Evolutionary conservation across 768 basidiomycete genomes (phyloP).

Genomic region (Lactarius hengduanensis): DNA sequence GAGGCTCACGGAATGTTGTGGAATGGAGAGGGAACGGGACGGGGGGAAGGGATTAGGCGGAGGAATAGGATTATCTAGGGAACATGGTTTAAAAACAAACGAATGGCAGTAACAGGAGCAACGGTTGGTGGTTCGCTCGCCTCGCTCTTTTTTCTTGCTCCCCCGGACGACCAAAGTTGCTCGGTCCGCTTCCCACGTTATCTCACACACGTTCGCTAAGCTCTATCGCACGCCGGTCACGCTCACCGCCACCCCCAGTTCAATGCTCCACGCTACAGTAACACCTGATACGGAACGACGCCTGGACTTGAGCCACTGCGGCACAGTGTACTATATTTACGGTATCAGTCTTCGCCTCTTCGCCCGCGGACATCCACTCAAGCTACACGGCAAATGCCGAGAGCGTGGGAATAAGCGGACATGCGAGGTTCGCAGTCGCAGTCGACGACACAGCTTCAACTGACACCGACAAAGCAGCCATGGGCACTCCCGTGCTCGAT

Average conservation of each 20-base stretch:
- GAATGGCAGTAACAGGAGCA: not conserved
- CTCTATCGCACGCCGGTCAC: no score
- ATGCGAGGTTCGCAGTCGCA: not conserved
- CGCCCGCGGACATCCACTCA: not conserved
- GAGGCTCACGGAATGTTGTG: not conserved
- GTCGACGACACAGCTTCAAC: not conserved
- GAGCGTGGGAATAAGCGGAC: not conserved
- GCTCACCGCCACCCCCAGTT: no score
- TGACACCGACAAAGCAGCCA: slow-evolving; percentile 25
- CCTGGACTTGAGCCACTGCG: not conserved
- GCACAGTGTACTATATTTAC: not conserved
- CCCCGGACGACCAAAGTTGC: no score
- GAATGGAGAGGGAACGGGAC: not conserved
- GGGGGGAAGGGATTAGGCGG: not conserved
- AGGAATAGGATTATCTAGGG: not conserved
- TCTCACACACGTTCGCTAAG: no score
- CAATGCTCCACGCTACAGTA: not conserved
- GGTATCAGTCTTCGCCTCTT: not conserved
- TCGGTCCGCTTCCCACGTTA: no score
- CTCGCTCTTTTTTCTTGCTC: no score
- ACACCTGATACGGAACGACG: not conserved
- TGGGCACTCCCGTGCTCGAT: slow-evolving; percentile 43
- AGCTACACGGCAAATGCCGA: not conserved
- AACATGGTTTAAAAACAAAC: not conserved
- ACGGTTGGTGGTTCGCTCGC: not conserved